Percentiles rank a stretch among this genome's conserved stretches.
Evolutionary conservation across 108 stramenopile genomes (phyloP).

Genomic region (Skeletonema potamos): DNA sequence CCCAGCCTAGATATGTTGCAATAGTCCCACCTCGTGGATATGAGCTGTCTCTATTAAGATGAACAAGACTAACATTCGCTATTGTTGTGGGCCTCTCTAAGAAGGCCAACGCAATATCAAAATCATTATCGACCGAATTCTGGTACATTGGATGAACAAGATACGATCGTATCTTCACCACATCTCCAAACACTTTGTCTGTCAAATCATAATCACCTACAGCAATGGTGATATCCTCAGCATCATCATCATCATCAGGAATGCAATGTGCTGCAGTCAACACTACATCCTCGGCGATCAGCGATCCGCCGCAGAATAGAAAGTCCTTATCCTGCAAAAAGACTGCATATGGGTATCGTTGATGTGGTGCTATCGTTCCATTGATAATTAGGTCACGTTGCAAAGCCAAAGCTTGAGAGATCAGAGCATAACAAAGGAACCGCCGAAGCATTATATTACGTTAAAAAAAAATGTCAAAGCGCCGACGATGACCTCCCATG

Average conservation of each 20-base stretch:
- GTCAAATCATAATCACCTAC: conserved; percentile 4
- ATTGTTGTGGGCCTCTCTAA: background rate
- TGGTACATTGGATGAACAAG: background rate
- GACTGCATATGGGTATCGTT: conserved; percentile 12
- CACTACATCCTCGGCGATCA: conserved; percentile 8
- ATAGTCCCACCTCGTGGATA: background rate
- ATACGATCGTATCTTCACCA: background rate
- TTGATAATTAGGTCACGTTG: background rate
- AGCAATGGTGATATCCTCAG: background rate
- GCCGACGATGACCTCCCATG: too few relatives aligned
- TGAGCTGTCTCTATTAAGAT: background rate
- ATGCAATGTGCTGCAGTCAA: conserved; percentile 20
- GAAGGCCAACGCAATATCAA: conserved; percentile 7
- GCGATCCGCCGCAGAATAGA: conserved; percentile 11
- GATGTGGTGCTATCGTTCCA: background rate
- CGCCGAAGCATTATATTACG: background rate
- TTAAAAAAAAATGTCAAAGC: too few relatives aligned
- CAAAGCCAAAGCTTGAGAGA: background rate
- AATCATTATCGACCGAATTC: background rate
- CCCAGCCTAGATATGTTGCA: conserved; percentile 11
- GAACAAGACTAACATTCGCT: background rate
- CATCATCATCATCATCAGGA: background rate
- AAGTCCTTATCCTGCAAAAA: background rate
- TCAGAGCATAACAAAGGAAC: background rate
- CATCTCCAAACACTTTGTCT: conserved; percentile 3